Evolutionary conservation across 345 rosid species (phyloP).

Genomic region (Gossypium longicalyx): DNA sequence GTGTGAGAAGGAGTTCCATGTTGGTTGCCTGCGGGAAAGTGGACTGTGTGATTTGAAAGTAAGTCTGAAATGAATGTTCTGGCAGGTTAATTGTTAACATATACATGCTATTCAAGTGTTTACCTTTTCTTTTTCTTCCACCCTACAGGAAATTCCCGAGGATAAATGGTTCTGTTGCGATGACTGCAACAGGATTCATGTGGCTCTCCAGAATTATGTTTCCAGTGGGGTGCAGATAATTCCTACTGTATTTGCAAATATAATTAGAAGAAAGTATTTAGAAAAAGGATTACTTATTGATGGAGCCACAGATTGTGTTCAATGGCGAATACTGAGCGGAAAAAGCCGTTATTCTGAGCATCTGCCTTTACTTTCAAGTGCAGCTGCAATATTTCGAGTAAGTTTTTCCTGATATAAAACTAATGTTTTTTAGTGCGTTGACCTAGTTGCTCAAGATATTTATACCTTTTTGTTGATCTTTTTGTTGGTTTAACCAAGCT

Average conservation of each 20-base stretch:
- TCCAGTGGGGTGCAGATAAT: slow-evolving; percentile 54
- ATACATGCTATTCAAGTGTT: slow-evolving; percentile 14
- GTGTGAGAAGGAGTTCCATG: slow-evolving; percentile 98
- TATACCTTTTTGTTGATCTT: background rate
- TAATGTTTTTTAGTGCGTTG: background rate
- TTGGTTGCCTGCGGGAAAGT: slow-evolving; percentile 79
- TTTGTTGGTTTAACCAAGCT: background rate
- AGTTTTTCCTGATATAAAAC: slow-evolving; percentile 18
- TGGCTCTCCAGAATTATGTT: slow-evolving; percentile 56
- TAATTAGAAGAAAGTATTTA: slow-evolving; percentile 55
- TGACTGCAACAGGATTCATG: slow-evolving; percentile 68
- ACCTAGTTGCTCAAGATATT: background rate
- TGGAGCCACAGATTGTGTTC: slow-evolving; percentile 40
- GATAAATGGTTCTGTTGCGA: slow-evolving; percentile 89
- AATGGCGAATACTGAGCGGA: slow-evolving; percentile 80
- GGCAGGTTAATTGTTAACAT: slow-evolving; percentile 4
- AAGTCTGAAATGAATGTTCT: slow-evolving; percentile 29
- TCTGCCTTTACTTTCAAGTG: slow-evolving; percentile 70
- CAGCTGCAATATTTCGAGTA: slow-evolving; percentile 90
- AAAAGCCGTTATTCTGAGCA: slow-evolving; percentile 69
- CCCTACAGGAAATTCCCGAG: slow-evolving; percentile 68
- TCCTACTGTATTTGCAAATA: slow-evolving; percentile 45
- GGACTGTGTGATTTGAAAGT: slow-evolving; percentile 81
- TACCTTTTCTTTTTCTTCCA: slow-evolving; percentile 14
- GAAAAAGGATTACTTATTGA: slow-evolving; percentile 65